Evolutionary conservation across 768 basidiomycete genomes (phyloP), one percentile per base, ranked within the genome.

Genomic region (Boletus subparvulus): DNA sequence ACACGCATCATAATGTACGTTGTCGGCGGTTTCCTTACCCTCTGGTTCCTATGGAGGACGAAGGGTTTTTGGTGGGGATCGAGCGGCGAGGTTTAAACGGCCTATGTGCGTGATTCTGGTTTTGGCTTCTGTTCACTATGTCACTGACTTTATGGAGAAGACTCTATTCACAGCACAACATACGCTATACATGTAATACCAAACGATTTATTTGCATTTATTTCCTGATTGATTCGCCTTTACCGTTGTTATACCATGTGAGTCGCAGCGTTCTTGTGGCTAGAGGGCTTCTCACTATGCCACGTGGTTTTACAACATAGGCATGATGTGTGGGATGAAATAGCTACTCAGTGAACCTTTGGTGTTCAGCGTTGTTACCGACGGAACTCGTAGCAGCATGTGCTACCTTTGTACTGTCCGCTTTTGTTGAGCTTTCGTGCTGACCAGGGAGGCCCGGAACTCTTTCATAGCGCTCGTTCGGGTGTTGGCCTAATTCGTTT

Each of bases 1-100:
- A 87, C 82, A 75, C 78, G 87, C 32, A 81, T 90, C 42, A 88
- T 86, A 13, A 70, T 83, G 54, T 79, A 84, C 89, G 21, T 21
- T 21, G 21, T 21, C 21, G 21, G 21, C 0, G 69, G 78, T 2
- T 80, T 90, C 61, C 55, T 91, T 41, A 62, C 70, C 0, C 69
- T 90, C 21, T 87, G 84, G 84, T 48, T 90, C 5, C 45, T 76
- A 21, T 21, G 21, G 12, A 80, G 78, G 66, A 61, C 83, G 14
- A 73, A 77, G 47, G 69, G 72, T 21, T n/a, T 79, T 75, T 84
- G 83, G 82, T 68, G 68, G 65, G 39, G 44, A 21, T 65, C 62
- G 10, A 52, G 52, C n/a, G 60, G 57, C 21, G 43, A 65, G 19
- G 62, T 50, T 42, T 71, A 56, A 45, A 30, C 12, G 4, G 24